phyloP scores from a whole-genome alignment of 83 land plant species.

The Thuja plicata region DNA sequence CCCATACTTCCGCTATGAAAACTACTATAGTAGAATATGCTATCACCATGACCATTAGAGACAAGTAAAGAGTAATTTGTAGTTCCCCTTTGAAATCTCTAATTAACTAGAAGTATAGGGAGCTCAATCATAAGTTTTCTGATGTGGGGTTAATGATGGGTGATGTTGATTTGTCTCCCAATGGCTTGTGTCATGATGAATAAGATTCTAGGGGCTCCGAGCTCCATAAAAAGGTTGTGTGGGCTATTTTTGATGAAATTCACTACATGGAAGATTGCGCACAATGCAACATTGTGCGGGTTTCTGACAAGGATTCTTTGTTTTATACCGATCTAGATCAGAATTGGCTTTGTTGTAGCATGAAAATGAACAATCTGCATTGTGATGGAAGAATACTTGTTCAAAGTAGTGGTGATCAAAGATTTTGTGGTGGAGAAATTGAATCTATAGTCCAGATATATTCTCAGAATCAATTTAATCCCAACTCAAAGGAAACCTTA shows the following conservation, averaged over 20 bases:
- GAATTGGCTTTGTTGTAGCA: too few species aligned
- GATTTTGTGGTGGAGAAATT: too few species aligned
- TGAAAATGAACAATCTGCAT: too few species aligned
- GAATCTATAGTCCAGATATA: too few species aligned
- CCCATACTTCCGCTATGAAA: constrained; percentile 85
- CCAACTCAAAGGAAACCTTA: too few species aligned
- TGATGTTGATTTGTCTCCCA: constrained; percentile 67
- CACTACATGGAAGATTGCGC: constrained; percentile 91
- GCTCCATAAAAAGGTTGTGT: constrained; percentile 80
- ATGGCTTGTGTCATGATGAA: constrained; percentile 64
- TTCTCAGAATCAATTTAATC: too few species aligned
- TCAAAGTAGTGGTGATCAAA: too few species aligned
- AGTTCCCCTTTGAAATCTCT: constrained; percentile 83
- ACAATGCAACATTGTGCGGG: constrained; percentile 90
- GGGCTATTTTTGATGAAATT: constrained; percentile 92
- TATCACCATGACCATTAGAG: constrained; percentile 81
- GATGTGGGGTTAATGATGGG: constrained; percentile 94
- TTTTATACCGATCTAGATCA: too few species aligned
- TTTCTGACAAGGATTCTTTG: too few species aligned
- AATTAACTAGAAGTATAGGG: constrained; percentile 90
- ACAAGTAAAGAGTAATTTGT: constrained; percentile 78
- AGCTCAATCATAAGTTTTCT: constrained; percentile 70
- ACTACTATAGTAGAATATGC: constrained; percentile 89
- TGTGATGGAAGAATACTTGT: too few species aligned
- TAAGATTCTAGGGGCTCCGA: constrained; percentile 70